Conservation (phyloP, 2,329 filamentous ascomycete species). For the Xylariaceae sp. region DNA sequence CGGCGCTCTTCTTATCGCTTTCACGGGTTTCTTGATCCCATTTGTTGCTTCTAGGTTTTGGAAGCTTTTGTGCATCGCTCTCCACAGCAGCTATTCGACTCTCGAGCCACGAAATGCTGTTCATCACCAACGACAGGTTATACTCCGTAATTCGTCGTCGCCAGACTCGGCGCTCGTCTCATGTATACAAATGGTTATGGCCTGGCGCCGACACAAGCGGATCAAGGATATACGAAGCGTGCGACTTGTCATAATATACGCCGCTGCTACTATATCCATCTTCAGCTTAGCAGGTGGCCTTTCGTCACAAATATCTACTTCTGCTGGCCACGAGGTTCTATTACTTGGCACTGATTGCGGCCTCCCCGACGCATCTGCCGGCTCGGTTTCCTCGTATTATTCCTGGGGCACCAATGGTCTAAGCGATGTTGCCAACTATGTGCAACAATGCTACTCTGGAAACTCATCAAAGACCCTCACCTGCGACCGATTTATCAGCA, state of each 20-base stretch:
- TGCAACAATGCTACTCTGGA: conserved; percentile 13
- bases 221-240: background rate
- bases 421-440: conserved; percentile 13
- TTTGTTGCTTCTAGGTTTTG: conserved; percentile 17
- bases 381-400: background rate
- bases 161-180: conserved; percentile 9
- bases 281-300: conserved; percentile 16
- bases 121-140: conserved; percentile 15
- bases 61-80: conserved; percentile 13
- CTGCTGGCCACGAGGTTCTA: conserved; percentile 13
- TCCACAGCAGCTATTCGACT: conserved; percentile 10
- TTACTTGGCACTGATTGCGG: conserved; percentile 11
- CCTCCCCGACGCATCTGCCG: background rate
- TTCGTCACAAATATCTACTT: conserved; percentile 15
- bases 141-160: conserved; percentile 15
- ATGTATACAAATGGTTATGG: conserved; percentile 3
- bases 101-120: conserved; percentile 1
- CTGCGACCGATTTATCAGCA: conserved; percentile 8
- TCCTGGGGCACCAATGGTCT: background rate
- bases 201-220: background rate
- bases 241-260: background rate
- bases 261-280: background rate
- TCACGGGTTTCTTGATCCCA: conserved; percentile 17
- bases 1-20: conserved; percentile 12
- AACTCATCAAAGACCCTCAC: background rate